These are phyloP conservation scores for Russula dissimulans DNA, from an alignment of 768 basidiomycete species.

Conservation along the genomic window DNA sequence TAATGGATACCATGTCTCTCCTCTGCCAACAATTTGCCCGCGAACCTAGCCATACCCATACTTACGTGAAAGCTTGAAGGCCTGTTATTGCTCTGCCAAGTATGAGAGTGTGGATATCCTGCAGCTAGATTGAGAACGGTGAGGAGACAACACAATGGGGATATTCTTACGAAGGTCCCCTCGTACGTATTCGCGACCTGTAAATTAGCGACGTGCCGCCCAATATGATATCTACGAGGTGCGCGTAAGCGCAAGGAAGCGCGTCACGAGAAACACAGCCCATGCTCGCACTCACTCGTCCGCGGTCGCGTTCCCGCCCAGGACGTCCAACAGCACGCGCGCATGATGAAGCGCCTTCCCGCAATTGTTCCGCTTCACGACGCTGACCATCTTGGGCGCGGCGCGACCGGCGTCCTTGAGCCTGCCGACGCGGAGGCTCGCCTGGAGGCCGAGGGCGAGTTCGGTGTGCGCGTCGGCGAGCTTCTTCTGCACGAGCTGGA, in stretches of 20 bases:
- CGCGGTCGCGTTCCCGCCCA: slow-evolving; percentile 88
- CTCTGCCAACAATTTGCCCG: background rate
- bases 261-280: background rate
- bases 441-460: slow-evolving; percentile 65
- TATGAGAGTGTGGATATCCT: slow-evolving; percentile 89
- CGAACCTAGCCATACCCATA: no score
- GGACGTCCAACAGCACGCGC: slow-evolving; percentile 73
- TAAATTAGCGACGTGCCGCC: slow-evolving; percentile 88
- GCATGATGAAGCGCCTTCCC: slow-evolving; percentile 85
- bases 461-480: slow-evolving; percentile 90
- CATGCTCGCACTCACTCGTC: slow-evolving; percentile 64
- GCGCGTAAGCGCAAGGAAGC: background rate
- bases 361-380: slow-evolving; percentile 94
- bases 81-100: slow-evolving; percentile 91
- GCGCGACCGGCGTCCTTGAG: slow-evolving; percentile 69
- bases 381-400: slow-evolving; percentile 88
- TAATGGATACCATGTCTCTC: background rate
- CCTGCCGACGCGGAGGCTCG: slow-evolving; percentile 67
- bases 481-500: slow-evolving; percentile 98
- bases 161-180: slow-evolving; percentile 35
- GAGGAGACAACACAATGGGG: background rate
- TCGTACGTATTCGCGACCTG: slow-evolving; percentile 97
- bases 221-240: slow-evolving; percentile 69
- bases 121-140: slow-evolving; percentile 16
- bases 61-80: slow-evolving; percentile 64